Percentiles rank a stretch among this genome's conserved stretches.
phyloP scores from a whole-genome alignment of 1,139 yeast genomes.

The Eremothecium cymbalariae region DNA sequence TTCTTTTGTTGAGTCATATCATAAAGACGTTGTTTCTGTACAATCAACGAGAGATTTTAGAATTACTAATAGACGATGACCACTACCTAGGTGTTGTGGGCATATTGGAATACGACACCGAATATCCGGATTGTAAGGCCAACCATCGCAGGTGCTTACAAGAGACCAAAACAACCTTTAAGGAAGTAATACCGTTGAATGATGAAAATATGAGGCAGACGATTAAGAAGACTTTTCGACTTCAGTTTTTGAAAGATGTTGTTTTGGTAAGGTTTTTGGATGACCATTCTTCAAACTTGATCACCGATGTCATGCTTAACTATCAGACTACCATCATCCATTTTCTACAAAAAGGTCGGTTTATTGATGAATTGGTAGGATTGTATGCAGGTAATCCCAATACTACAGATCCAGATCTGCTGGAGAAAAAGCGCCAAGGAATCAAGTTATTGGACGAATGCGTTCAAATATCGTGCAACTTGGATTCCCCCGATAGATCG shows the following conservation, averaged over 20 bases:
- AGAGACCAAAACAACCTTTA: slow-evolving; percentile 49
- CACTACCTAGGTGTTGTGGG: slow-evolving; percentile 61
- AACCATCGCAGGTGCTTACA: slow-evolving; percentile 61
- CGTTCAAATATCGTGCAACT: slow-evolving; percentile 59
- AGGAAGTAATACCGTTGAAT: slow-evolving; percentile 61
- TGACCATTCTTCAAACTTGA: slow-evolving; percentile 61
- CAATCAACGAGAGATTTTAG: slow-evolving; percentile 64
- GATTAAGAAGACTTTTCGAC: slow-evolving; percentile 64
- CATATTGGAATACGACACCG: slow-evolving; percentile 87
- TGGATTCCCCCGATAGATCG: slow-evolving; percentile 56
- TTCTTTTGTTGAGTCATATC: slow-evolving; percentile 64
- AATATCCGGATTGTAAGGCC: slow-evolving; percentile 69
- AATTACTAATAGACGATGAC: slow-evolving; percentile 55
- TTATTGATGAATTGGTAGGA: slow-evolving; percentile 45
- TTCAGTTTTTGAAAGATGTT: slow-evolving; percentile 79
- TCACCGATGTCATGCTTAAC: slow-evolving; percentile 37
- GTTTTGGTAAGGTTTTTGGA: slow-evolving; percentile 74
- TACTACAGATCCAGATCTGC: neutral
- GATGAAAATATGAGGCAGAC: slow-evolving; percentile 43
- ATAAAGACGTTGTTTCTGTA: slow-evolving; percentile 60
- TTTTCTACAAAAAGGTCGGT: slow-evolving; percentile 45
- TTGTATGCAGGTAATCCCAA: slow-evolving; percentile 37
- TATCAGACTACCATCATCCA: slow-evolving; percentile 43
- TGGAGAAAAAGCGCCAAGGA: slow-evolving; percentile 53
- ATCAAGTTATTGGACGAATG: slow-evolving; percentile 76